phyloP scores from a whole-genome alignment of 2,329 filamentous ascomycete species.

The Ramularia collo-cygni region DNA sequence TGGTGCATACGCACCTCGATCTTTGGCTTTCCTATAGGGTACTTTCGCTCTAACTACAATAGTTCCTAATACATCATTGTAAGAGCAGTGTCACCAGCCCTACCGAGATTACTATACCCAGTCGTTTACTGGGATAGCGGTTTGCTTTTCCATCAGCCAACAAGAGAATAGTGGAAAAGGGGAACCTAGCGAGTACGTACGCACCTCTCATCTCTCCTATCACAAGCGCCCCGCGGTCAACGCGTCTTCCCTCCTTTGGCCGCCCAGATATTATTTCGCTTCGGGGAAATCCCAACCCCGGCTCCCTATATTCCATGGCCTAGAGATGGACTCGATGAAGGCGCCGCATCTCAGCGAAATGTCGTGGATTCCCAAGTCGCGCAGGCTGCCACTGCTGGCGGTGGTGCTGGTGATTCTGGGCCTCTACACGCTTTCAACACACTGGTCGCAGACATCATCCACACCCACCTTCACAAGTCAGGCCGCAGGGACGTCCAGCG shows the following conservation, averaged over 20 bases:
- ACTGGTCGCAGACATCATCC: conserved; percentile 3
- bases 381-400: conserved; percentile 8
- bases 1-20: too few species aligned
- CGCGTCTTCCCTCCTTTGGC: not conserved
- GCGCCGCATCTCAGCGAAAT: conserved; percentile 9
- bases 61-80: too few species aligned
- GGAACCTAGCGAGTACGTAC: too few species aligned
- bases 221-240: not conserved
- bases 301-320: conserved; percentile 5
- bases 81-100: not conserved
- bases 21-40: too few species aligned
- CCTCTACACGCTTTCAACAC: conserved; percentile 3
- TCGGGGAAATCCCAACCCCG: not conserved
- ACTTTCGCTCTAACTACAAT: too few species aligned
- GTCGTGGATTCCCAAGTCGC: conserved; percentile 11
- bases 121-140: too few species aligned
- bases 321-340: conserved; percentile 8
- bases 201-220: too few species aligned
- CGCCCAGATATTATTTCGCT: not conserved
- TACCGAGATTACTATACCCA: not conserved
- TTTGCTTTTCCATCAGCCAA: too few species aligned
- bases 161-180: too few species aligned
- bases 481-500: not conserved
- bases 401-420: conserved; percentile 6
- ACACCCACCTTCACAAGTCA: not conserved